Percentiles rank a stretch among this genome's conserved stretches.
phyloP scores from a whole-genome alignment of 495 filamentous ascomycete species.

The Penicillium coffeae region DNA sequence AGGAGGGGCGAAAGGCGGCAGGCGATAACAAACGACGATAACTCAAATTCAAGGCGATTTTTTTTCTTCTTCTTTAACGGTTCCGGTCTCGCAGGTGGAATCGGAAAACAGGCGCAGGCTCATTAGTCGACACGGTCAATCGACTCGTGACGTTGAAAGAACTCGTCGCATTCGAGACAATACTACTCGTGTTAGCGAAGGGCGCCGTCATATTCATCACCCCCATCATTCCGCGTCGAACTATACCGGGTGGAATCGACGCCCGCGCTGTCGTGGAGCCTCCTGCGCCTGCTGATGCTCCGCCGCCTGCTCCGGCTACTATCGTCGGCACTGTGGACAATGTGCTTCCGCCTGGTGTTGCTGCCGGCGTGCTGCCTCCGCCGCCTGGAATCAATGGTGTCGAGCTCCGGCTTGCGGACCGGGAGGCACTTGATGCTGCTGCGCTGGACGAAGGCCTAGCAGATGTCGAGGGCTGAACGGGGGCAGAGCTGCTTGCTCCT shows the following conservation, averaged over 20 bases:
- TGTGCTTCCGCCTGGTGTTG: conserved; percentile 1
- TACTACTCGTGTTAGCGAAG: conserved; percentile 17
- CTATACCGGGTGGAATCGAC: conserved; percentile 9
- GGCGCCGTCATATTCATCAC: conserved; percentile 11
- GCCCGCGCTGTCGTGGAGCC: conserved; percentile 6
- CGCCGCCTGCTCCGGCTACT: background rate
- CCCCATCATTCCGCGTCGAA: conserved; percentile 7
- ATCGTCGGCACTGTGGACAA: conserved; percentile 4
- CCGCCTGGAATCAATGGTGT: conserved; percentile 11
- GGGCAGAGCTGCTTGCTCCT: background rate
- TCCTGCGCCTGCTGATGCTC: background rate
- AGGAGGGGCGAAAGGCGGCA: no score
- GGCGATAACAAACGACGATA: no score
- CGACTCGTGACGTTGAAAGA: conserved; percentile 6
- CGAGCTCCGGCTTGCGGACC: conserved; percentile 3
- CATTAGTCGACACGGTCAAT: background rate
- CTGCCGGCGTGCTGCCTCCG: background rate
- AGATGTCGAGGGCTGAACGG: background rate
- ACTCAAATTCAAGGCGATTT: no score
- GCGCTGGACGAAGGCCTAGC: background rate
- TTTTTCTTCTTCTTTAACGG: no score
- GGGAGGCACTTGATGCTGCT: background rate
- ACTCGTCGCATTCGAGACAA: conserved; percentile 15
- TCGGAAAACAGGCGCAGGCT: background rate
- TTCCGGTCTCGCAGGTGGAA: conserved; percentile 1